Evolutionary conservation across 2,329 filamentous ascomycete species (phyloP).

Genomic region (Microdochium paspali): DNA sequence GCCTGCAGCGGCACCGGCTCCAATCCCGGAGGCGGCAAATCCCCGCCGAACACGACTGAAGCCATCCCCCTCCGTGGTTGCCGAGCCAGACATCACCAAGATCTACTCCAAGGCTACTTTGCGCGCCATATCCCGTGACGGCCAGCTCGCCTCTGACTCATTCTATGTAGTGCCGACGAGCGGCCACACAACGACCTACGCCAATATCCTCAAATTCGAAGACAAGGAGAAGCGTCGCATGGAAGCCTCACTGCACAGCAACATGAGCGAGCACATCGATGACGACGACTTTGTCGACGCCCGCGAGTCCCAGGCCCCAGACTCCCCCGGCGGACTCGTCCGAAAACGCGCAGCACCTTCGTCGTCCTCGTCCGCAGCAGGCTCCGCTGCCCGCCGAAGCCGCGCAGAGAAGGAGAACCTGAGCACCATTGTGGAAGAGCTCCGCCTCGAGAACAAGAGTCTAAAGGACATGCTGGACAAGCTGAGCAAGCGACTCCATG

Average conservation of each 20-base stretch:
- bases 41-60: slow-evolving; percentile 28
- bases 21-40: slow-evolving; percentile 23
- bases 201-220: slow-evolving; percentile 69
- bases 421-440: slow-evolving; percentile 72
- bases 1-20: slow-evolving; percentile 17
- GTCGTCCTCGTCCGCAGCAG: neutral
- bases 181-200: slow-evolving; percentile 87
- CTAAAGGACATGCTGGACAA: slow-evolving; percentile 81
- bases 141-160: slow-evolving; percentile 57
- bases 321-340: slow-evolving; percentile 31
- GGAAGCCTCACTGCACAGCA: slow-evolving; percentile 36
- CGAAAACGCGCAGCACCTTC: slow-evolving; percentile 8
- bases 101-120: slow-evolving; percentile 82
- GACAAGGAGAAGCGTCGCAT: slow-evolving; percentile 56
- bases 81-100: slow-evolving; percentile 68
- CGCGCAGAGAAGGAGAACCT: slow-evolving; percentile 33
- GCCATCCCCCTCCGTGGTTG: slow-evolving; percentile 19
- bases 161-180: slow-evolving; percentile 94
- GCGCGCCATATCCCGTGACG: slow-evolving; percentile 63
- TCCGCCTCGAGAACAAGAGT: slow-evolving; percentile 79
- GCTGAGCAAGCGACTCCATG: slow-evolving; percentile 76
- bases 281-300: slow-evolving; percentile 91
- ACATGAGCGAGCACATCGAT: slow-evolving; percentile 44
- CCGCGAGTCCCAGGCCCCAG: slow-evolving; percentile 48
- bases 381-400: slow-evolving; percentile 17